Conservation (phyloP, 257 asterid genomes). For the Capsicum baccatum region DNA sequence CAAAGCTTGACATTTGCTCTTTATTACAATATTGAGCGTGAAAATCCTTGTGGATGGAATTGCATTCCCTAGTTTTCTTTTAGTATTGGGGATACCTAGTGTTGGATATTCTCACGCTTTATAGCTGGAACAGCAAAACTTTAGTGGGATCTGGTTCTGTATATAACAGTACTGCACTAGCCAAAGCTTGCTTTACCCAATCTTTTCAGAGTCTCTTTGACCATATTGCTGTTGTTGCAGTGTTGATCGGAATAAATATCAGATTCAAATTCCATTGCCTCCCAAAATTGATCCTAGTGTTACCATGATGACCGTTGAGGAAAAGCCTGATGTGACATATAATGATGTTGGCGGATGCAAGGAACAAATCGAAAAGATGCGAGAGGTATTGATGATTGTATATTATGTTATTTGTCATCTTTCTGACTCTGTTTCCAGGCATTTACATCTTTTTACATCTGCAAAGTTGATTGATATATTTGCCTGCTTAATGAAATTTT, state of each 20-base stretch:
- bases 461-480: not conserved
- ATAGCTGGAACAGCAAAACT: not conserved
- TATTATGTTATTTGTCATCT: not conserved
- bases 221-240: conserved; percentile 46
- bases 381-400: conserved; percentile 65
- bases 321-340: conserved; percentile 97
- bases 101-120: not conserved
- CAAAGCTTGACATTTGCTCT: not conserved
- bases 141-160: conserved; percentile 10
- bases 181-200: not conserved
- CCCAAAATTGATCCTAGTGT: conserved; percentile 99
- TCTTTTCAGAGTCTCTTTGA: conserved; percentile 26
- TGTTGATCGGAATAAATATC: conserved; percentile 94
- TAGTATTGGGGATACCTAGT: not conserved
- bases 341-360: conserved; percentile 98
- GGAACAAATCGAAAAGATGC: conserved; percentile 98
- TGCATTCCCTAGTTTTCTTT: not conserved
- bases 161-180: not conserved
- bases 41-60: not conserved
- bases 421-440: not conserved
- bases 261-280: conserved; percentile 97
- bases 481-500: conserved; percentile 3
- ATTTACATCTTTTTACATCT: not conserved
- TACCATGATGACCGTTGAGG: conserved; percentile 99
- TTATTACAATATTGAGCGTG: not conserved